Percentiles rank a stretch among this genome's conserved stretches.
Evolutionary conservation across 2,329 filamentous ascomycete species (phyloP).

Genomic region (Pyricularia sp.): DNA sequence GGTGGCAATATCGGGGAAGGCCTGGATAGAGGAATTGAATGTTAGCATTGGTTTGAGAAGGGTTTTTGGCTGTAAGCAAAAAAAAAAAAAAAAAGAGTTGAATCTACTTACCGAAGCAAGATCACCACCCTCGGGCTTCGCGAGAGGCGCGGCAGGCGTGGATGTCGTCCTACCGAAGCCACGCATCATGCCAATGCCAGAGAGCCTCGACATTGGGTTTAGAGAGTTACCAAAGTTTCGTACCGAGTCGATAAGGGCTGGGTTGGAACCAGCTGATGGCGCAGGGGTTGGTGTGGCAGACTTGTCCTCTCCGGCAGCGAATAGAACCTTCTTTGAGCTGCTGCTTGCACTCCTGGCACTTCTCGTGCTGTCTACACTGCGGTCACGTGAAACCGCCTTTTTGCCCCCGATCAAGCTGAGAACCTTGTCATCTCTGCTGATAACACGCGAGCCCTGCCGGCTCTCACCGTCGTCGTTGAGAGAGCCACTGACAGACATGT

Average conservation of each 20-base stretch:
- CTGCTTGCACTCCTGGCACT: conserved; percentile 52
- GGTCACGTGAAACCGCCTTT: conserved; percentile 40
- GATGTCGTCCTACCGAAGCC: conserved; percentile 53
- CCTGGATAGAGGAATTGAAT: conserved; percentile 21
- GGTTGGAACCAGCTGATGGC: conserved; percentile 26
- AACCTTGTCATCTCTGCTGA: conserved; percentile 47
- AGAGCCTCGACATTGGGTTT: conserved; percentile 70
- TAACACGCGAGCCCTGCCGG: conserved; percentile 5
- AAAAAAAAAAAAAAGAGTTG: not conserved
- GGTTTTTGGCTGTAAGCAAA: too few relatives aligned
- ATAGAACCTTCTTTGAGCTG: conserved; percentile 39
- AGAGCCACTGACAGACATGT: conserved; percentile 45
- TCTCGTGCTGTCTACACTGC: conserved; percentile 60
- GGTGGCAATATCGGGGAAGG: conserved; percentile 46
- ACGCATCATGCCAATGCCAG: conserved; percentile 60
- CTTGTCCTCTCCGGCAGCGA: conserved; percentile 25
- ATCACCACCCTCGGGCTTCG: conserved; percentile 39
- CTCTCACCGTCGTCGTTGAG: conserved; percentile 28
- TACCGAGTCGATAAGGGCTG: conserved; percentile 65
- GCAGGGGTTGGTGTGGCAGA: conserved; percentile 7
- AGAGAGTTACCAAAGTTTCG: conserved; percentile 67
- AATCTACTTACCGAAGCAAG: conserved; percentile 37
- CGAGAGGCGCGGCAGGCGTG: conserved; percentile 24
- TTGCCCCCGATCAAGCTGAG: conserved; percentile 59
- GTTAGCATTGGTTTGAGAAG: not conserved